Evolutionary conservation across 2,329 filamentous ascomycete genomes (phyloP), one percentile per base, ranked within the genome.

Genomic region (Paramyrothecium sp.): DNA sequence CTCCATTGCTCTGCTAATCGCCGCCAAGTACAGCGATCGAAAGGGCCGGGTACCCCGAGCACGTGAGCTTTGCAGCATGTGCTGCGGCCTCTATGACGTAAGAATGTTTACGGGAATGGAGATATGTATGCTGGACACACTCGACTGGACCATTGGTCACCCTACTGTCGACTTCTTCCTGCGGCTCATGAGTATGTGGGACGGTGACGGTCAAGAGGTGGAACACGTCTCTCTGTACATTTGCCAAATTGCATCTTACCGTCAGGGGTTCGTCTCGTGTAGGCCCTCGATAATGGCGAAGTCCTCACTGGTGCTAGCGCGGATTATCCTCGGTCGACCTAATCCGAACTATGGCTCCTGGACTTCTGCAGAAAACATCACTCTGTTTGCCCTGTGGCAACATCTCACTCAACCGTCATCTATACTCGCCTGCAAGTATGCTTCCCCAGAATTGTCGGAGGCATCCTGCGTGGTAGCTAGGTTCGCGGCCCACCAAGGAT

Each of bases 81-180:
- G 33, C 16, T 8, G 16, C 33, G 33, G 33, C 33, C 33, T 38
- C 10, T 38, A 38, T 16, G 33, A 38, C 33, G 33, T 38, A 10
- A 38, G 10, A 38, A 8, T 38, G 33, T 38, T 38, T 16, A 16
- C 33, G 10, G 10, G 8, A 8, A 38, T 38, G 33, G 33, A 38
- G 33, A 38, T 8, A 8, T 16, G 16, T 16, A 16, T 38, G 33
- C 33, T 38, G 10, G 16, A 16, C 33, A 38, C 33, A 16, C 33
- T 38, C 16, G 33, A 38, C 10, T 38, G 33, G 33, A 38, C 33
- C 33, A 38, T 38, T 38, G 98, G n/a, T n/a, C n/a, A n/a, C n/a
- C n/a, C n/a, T n/a, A n/a, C n/a, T n/a, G n/a, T n/a, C n/a, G n/a
- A n/a, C 16, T 38, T 38, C 33, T 38, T 38, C 16, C 8, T 38